Base-by-base conservation (phyloP, 2,329 filamentous ascomycete genomes). In the Monosporascus sp. region DNA sequence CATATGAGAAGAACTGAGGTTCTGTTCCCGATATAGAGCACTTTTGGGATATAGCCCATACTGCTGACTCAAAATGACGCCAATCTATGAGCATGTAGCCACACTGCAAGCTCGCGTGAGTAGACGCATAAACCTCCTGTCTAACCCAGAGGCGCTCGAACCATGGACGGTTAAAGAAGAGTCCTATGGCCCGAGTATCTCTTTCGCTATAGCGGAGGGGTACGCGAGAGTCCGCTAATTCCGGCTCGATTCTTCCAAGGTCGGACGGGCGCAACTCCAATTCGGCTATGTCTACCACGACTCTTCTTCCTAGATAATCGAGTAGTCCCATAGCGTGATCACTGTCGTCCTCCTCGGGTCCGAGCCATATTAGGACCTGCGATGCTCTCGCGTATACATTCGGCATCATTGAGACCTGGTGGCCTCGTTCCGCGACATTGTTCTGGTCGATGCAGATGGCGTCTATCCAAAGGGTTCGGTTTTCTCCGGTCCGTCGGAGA, bases 401-500 rank as follows among this genome's bases (percentile, higher is more conserved):
- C 4, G n/a, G 22, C 51, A 52, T 52, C 1, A 49, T 24, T 16
- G 20, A 20, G 26, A 52, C 51, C 16, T 52, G 51, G 22, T 48
- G 44, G 17, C 48, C 48, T 26, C 51, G 51, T 40, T 52, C 51
- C 1, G 24, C 34, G 22, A 43, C 19, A 43, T 53, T 26, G 19
- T 43, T 27, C 41, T 53, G 46, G 41, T 53, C 22, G 47, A 53
- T 53, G 36, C 46, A 53, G 17, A 53, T 26, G 16, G 51, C 51
- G 31, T 53, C 51, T 41, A 53, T 38, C 51, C 51, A 53, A 16
- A 52, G 48, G 36, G 27, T 17, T 36, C 41, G 19, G 40, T 24
- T 36, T 36, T 22, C 17, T 16, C 7, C 16, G n/a, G 20, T 24
- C 5, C 17, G 17, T 40, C 43, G 50, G 14, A 46, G 40, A 37